phyloP scores from a whole-genome alignment of 495 filamentous ascomycete species.

The Aspergillus ostianus region DNA sequence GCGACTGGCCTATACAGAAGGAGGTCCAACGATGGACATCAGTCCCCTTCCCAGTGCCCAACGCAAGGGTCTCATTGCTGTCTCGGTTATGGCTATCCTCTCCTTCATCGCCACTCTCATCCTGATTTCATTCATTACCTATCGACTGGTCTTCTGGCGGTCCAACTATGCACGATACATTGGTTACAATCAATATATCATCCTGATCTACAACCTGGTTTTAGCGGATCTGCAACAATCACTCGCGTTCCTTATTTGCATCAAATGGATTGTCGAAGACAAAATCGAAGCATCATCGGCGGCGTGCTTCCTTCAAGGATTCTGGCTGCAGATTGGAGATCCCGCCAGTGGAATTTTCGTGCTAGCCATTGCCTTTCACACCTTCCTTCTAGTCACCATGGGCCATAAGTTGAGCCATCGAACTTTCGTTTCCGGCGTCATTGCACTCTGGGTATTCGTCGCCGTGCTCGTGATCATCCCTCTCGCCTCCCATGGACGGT shows the following conservation, averaged over 20 bases:
- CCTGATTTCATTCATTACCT: conserved; percentile 57
- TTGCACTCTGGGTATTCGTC: conserved; percentile 58
- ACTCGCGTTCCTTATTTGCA: conserved; percentile 63
- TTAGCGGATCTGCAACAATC: conserved; percentile 73
- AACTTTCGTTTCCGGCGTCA: conserved; percentile 50
- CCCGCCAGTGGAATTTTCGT: conserved; percentile 69
- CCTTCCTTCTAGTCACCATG: conserved; percentile 62
- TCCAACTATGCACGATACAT: conserved; percentile 44
- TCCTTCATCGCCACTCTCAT: conserved; percentile 55
- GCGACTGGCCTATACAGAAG: conserved; percentile 21
- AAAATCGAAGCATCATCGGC: conserved; percentile 54
- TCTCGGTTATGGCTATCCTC: conserved; percentile 56
- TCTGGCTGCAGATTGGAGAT: conserved; percentile 70
- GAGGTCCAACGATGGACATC: conserved; percentile 24
- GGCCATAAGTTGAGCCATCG: conserved; percentile 55
- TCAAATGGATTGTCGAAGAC: conserved; percentile 56
- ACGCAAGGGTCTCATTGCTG: conserved; percentile 50
- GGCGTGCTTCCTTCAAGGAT: conserved; percentile 68
- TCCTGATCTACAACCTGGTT: conserved; percentile 72
- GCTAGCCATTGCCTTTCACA: conserved; percentile 66
- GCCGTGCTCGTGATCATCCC: conserved; percentile 57
- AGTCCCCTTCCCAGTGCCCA: conserved; percentile 51
- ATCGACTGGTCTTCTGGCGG: conserved; percentile 57
- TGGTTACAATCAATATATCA: conserved; percentile 68
- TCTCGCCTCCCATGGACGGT: conserved; percentile 48